Conservation (phyloP, 306 rosid species). For the barrel medic (Medicago truncatula) region MtrunA17r5.0-ANR NC_053048.1:54421501-54422000, state of each 20-base stretch:
- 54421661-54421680: slow-evolving; percentile 46
- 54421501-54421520: slow-evolving; percentile 87
- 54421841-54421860: slow-evolving; percentile 13
- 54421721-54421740: slow-evolving; percentile 49
- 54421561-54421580: slow-evolving; percentile 92
- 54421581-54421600: slow-evolving; percentile 45
- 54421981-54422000: slow-evolving; percentile 22
- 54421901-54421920: neutral
- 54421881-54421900: neutral
- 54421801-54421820: slow-evolving; percentile 49
- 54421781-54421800: slow-evolving; percentile 65
- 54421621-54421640: slow-evolving; percentile 58
- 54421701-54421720: slow-evolving; percentile 33
- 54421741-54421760: slow-evolving; percentile 59
- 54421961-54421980: slow-evolving; percentile 30
- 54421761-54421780: slow-evolving; percentile 38
- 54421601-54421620: slow-evolving; percentile 63
- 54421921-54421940: slow-evolving; percentile 12
- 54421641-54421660: slow-evolving; percentile 56
- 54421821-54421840: slow-evolving; percentile 38
- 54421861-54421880: slow-evolving; percentile 3
- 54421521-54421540: slow-evolving; percentile 69
- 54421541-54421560: slow-evolving; percentile 80
- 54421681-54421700: slow-evolving; percentile 50
- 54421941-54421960: slow-evolving; percentile 24